Evolutionary conservation across 2,329 filamentous ascomycete genomes (phyloP).

Genomic region (Trichoderma koningii): DNA sequence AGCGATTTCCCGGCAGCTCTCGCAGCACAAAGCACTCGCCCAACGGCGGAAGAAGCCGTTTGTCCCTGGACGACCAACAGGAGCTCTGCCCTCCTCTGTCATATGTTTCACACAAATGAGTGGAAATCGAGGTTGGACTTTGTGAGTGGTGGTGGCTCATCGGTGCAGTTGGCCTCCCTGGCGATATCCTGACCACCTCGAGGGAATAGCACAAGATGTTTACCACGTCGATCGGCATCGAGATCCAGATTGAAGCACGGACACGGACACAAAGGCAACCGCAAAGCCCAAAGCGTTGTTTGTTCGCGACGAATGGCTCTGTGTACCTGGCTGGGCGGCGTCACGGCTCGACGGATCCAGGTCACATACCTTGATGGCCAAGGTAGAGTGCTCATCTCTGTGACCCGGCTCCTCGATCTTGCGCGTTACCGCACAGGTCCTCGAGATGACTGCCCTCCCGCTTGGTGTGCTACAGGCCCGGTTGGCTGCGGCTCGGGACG

Average conservation of each 20-base stretch:
- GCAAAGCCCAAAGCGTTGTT: no score
- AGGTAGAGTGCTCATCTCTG: neutral
- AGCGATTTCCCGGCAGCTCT: no score
- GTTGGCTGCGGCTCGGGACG: neutral
- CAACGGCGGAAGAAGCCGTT: no score
- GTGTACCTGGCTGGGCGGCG: neutral
- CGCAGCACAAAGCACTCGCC: no score
- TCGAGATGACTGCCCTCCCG: neutral
- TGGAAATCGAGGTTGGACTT: neutral
- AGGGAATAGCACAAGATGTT: neutral
- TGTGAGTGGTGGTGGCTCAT: neutral
- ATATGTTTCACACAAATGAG: neutral
- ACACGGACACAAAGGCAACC: no score
- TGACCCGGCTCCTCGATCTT: neutral
- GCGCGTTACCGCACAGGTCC: neutral
- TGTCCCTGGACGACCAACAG: no score
- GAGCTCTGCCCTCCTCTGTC: neutral
- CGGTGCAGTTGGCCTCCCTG: neutral
- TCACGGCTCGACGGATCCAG: neutral
- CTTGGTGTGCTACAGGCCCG: neutral
- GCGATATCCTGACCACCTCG: neutral
- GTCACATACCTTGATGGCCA: neutral
- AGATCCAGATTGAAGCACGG: neutral
- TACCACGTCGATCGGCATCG: neutral
- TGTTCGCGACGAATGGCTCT: neutral